A percentile compares a stretch with the other conserved stretches of the same genome.
phyloP scores from a whole-genome alignment of 2,329 filamentous ascomycete species.

The Alternaria atra region DNA sequence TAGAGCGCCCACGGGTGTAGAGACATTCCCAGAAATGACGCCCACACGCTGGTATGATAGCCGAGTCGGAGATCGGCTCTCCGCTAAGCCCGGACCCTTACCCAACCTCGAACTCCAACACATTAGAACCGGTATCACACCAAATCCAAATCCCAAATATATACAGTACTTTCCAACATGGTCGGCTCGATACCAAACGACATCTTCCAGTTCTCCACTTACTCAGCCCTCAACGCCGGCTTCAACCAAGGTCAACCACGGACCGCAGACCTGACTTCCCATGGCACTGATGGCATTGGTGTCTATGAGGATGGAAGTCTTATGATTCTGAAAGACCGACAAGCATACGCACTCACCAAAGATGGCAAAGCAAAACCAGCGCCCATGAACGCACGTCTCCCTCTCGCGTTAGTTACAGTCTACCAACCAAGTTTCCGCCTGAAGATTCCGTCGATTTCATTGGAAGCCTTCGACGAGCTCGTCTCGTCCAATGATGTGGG shows the following conservation, averaged over 20 bases:
- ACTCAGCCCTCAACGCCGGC: constrained; percentile 48
- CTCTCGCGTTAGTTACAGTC: constrained; percentile 54
- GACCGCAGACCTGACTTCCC: constrained; percentile 50
- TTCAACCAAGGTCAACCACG: constrained; percentile 48
- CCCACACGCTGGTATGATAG: constrained; percentile 6
- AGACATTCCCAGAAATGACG: background rate
- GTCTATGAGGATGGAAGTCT: constrained; percentile 53
- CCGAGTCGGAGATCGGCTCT: constrained; percentile 21
- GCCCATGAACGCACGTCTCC: constrained; percentile 45
- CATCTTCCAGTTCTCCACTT: constrained; percentile 56
- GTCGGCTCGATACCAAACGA: constrained; percentile 55
- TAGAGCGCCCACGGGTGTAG: background rate
- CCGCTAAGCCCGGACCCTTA: constrained; percentile 17
- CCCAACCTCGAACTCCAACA: background rate
- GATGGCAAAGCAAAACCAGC: constrained; percentile 45
- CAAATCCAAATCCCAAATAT: background rate
- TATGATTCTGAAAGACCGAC: constrained; percentile 48
- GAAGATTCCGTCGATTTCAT: constrained; percentile 30
- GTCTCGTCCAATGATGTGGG: constrained; percentile 25
- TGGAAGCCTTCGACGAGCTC: constrained; percentile 29
- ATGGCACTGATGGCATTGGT: constrained; percentile 56
- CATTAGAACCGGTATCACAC: background rate
- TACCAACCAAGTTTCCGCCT: constrained; percentile 49
- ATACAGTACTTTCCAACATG: constrained; percentile 34
- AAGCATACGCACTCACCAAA: constrained; percentile 45